A percentile compares a stretch with the other conserved stretches of the same genome.
These are phyloP conservation scores for Aspergillus latus DNA, from an alignment of 2,329 filamentous ascomycete species.

Conservation along the genomic window DNA sequence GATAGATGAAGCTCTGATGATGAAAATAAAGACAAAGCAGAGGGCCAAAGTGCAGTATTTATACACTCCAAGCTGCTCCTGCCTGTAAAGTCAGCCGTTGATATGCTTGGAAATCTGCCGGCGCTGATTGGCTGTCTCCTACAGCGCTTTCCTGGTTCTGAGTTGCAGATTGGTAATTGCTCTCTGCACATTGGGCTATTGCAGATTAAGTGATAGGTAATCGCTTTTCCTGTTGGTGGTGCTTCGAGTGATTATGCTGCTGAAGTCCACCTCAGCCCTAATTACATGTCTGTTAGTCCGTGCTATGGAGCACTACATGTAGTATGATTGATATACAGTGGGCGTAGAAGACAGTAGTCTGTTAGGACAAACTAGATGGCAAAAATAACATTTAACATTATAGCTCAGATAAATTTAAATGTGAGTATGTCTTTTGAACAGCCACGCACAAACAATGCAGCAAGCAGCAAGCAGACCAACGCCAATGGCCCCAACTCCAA, in stretches of 20 bases:
- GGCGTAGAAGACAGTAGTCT: neutral
- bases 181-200: slow-evolving; percentile 3
- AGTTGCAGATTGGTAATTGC: slow-evolving; percentile 9
- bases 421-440: neutral
- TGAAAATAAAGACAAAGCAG: neutral
- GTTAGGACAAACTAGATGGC: neutral
- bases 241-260: neutral
- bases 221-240: neutral
- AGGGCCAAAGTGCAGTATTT: neutral
- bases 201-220: neutral
- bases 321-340: no score
- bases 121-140: slow-evolving; percentile 9
- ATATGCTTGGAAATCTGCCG: slow-evolving; percentile 11
- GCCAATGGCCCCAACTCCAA: slow-evolving; percentile 12
- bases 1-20: neutral
- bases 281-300: neutral
- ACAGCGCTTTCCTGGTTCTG: neutral
- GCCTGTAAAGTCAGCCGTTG: slow-evolving; percentile 1
- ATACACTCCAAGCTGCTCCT: neutral
- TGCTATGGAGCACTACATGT: no score
- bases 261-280: neutral
- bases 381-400: slow-evolving; percentile 1
- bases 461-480: neutral
- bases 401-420: neutral
- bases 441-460: neutral